Evolutionary conservation across 169 alveolate species (phyloP), one percentile per base, ranked within the genome.

Genomic region (Cryptosporidium tyzzeri): DNA sequence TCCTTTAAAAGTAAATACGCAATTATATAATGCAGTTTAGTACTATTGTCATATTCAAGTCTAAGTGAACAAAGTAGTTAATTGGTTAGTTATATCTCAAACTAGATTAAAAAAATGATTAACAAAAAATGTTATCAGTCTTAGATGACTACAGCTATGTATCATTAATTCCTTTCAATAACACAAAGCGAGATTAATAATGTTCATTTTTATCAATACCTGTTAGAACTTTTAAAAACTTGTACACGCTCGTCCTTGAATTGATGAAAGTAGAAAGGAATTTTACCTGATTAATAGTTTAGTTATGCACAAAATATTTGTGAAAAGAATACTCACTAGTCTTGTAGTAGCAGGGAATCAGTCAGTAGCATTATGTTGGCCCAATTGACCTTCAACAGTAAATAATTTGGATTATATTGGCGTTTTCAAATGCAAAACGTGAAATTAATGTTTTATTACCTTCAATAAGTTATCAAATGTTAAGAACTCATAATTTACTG

Each of bases 361-460:
- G 10, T 55, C 67, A 21, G 67, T 23, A 21, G 3, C 5, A 55
- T 8, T 26, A 10, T 10, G 10, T n/a, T 55, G 37, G 67, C 12
- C 29, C 3, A 26, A 21, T 55, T 2, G 18, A 5, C 37, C 14
- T 55, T 26, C 35, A 21, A 10, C 37, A 55, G 35, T 23, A 23
- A 9, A 9, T n/a, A 55, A 5, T 55, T 55, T 21, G 16, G 16
- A n/a, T 9, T 3, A 23, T 6, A 7, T 55, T 55, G 4, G 7
- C 8, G 9, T 9, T 55, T 14, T 14, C 8, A 48, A 2, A 48
- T 37, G 55, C 8, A 12, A 8, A 16, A 48, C 18, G 55, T 14
- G 67, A 55, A 55, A 55, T 55, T 55, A 55, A n/a, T 21, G 35
- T 23, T 21, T 55, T 37, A 21, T 55, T 55, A 55, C 67, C 67